These are phyloP conservation scores for Ceratonia siliqua DNA, from an alignment of 306 rosid genomes.

Conservation along the genomic window DNA sequence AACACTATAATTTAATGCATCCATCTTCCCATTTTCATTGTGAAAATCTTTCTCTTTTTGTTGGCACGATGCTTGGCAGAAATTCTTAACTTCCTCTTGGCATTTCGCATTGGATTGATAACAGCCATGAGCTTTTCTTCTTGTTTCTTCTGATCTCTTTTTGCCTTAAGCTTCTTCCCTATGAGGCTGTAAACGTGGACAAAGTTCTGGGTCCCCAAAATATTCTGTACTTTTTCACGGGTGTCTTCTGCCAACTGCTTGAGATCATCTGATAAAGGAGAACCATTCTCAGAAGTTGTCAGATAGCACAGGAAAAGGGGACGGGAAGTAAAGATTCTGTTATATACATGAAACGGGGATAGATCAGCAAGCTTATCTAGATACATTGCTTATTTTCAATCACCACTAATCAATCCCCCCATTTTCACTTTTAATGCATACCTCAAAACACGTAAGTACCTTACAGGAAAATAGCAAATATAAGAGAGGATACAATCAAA, in stretches of 20 bases:
- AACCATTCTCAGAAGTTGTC: conserved; percentile 5
- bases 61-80: conserved; percentile 75
- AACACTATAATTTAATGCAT: conserved; percentile 34
- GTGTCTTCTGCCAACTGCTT: conserved; percentile 68
- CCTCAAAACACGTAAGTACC: too few species aligned
- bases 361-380: background rate
- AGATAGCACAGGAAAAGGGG: background rate
- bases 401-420: too few species aligned
- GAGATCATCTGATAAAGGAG: conserved; percentile 50
- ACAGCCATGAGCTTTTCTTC: conserved; percentile 90
- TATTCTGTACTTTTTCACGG: conserved; percentile 45
- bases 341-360: too few species aligned
- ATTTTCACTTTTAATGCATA: too few species aligned
- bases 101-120: conserved; percentile 70
- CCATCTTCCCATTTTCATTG: conserved; percentile 64
- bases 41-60: conserved; percentile 74
- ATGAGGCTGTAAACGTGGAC: conserved; percentile 56
- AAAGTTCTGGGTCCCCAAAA: conserved; percentile 58
- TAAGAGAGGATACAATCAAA: background rate
- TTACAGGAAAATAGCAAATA: conserved; percentile 1
- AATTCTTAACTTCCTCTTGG: conserved; percentile 70
- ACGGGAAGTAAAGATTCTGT: too few species aligned
- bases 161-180: conserved; percentile 61
- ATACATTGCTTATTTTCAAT: too few species aligned
- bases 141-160: conserved; percentile 78